Conservation (phyloP, 2,329 filamentous ascomycete genomes). For the Parastagonospora nodorum region DNA sequence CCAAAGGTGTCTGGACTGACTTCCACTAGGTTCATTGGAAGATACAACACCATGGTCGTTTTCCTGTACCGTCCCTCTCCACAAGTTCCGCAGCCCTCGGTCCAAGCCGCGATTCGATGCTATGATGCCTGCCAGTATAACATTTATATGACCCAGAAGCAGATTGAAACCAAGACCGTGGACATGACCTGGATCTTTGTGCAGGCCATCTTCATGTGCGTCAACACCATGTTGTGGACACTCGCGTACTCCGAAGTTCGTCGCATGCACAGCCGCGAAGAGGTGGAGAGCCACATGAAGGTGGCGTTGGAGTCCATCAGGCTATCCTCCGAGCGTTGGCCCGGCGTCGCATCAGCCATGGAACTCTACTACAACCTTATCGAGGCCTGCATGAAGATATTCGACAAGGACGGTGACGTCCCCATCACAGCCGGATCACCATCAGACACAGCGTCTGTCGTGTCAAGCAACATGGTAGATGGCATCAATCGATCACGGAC, state of each 20-base stretch:
- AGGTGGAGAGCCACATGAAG: slow-evolving; percentile 76
- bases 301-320: slow-evolving; percentile 78
- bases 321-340: slow-evolving; percentile 85
- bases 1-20: not conserved
- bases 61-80: slow-evolving; percentile 89
- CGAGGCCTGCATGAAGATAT: slow-evolving; percentile 84
- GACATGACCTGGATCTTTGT: slow-evolving; percentile 96
- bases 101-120: slow-evolving; percentile 77
- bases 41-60: slow-evolving; percentile 86
- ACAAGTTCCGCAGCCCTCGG: slow-evolving; percentile 83
- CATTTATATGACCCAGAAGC: slow-evolving; percentile 78
- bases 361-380: slow-evolving; percentile 87
- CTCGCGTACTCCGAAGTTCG: slow-evolving; percentile 87
- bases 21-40: slow-evolving; percentile 61
- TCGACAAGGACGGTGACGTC: slow-evolving; percentile 65
- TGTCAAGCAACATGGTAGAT: slow-evolving; percentile 47
- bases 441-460: slow-evolving; percentile 52
- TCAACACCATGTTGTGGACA: slow-evolving; percentile 91
- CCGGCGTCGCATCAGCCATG: slow-evolving; percentile 81
- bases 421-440: slow-evolving; percentile 55
- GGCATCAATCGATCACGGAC: slow-evolving; percentile 51
- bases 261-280: slow-evolving; percentile 70
- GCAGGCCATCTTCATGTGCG: slow-evolving; percentile 84
- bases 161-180: slow-evolving; percentile 75
- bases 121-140: slow-evolving; percentile 83